Evolutionary conservation across 805 yeast species (phyloP).

Genomic region (Candida adriatica): DNA sequence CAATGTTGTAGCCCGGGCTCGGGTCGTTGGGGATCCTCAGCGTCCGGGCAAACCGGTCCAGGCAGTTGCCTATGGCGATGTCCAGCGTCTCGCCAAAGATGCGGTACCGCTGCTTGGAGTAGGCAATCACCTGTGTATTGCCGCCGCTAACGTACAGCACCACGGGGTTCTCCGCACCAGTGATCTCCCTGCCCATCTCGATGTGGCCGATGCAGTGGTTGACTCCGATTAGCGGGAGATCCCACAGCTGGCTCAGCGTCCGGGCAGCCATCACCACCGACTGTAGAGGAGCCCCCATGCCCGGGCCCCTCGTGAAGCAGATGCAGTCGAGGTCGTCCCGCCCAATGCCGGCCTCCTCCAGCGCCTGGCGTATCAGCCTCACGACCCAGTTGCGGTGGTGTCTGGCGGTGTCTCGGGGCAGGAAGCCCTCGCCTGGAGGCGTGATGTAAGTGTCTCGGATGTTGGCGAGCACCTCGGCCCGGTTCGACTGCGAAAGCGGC

Average conservation of each 20-base stretch:
- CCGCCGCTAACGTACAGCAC: constrained; percentile 98
- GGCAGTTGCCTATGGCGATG: constrained; percentile 95
- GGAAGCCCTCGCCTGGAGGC: constrained; percentile 97
- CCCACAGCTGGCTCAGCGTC: constrained; percentile 73
- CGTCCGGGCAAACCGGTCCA: constrained; percentile 93
- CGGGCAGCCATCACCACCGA: constrained; percentile 91
- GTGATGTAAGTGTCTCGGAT: constrained; percentile 91
- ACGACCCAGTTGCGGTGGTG: constrained; percentile 96
- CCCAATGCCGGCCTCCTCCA: constrained; percentile 50
- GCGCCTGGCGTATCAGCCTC: constrained; percentile 59
- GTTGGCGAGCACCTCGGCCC: constrained; percentile 78
- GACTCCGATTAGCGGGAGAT: constrained; percentile 84
- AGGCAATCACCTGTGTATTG: constrained; percentile 96
- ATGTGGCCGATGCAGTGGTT: constrained; percentile 98
- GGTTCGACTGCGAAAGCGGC: constrained; percentile 43
- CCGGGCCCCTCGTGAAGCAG: constrained; percentile 97
- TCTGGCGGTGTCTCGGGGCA: constrained; percentile 94
- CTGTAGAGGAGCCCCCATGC: constrained; percentile 98
- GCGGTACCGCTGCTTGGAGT: constrained; percentile 86
- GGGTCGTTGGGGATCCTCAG: constrained; percentile 87
- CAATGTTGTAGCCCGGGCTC: constrained; percentile 96
- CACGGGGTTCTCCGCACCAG: constrained; percentile 97
- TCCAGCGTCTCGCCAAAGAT: constrained; percentile 99
- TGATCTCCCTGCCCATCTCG: constrained; percentile 98
- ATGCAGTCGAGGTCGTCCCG: constrained; percentile 61